phyloP scores from a whole-genome alignment of 495 filamentous ascomycete species.

The Annulohypoxylon maeteangense region DNA sequence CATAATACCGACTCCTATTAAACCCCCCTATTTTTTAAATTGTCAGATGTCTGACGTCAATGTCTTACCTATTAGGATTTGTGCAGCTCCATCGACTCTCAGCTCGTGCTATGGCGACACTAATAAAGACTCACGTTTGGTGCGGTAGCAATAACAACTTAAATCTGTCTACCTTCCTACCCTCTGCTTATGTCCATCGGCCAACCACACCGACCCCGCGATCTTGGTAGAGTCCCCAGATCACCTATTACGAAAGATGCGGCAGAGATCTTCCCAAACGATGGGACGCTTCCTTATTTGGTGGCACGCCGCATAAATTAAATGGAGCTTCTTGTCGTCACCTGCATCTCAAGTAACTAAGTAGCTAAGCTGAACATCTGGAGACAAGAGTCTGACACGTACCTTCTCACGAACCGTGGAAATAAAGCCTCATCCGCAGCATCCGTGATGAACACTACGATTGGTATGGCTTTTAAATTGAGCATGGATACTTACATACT shows the following conservation, averaged over 20 bases:
- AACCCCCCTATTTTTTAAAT: not conserved
- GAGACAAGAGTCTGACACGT: slow-evolving; percentile 39
- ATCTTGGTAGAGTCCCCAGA: slow-evolving; percentile 30
- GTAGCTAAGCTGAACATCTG: slow-evolving; percentile 7
- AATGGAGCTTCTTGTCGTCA: slow-evolving; percentile 37
- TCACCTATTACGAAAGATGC: slow-evolving; percentile 33
- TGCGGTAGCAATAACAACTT: not conserved
- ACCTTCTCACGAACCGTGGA: slow-evolving; percentile 11
- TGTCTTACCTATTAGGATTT: slow-evolving; percentile 30
- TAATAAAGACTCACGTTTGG: not conserved
- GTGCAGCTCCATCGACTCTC: slow-evolving; percentile 18
- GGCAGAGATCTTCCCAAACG: slow-evolving; percentile 17
- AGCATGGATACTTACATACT: not conserved
- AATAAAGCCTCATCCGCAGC: slow-evolving; percentile 18
- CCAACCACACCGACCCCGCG: slow-evolving; percentile 33
- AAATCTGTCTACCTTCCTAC: not conserved
- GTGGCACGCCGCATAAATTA: slow-evolving; percentile 29
- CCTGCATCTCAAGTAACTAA: slow-evolving; percentile 5
- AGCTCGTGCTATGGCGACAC: slow-evolving; percentile 7
- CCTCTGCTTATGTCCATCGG: slow-evolving; percentile 11
- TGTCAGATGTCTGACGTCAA: slow-evolving; percentile 29
- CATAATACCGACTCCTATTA: slow-evolving; percentile 1
- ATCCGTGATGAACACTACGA: slow-evolving; percentile 23
- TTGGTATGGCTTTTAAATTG: slow-evolving; percentile 13
- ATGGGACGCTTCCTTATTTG: not conserved